phyloP scores from a whole-genome alignment of 768 basidiomycete species.

The Naematelia encephala region DNA sequence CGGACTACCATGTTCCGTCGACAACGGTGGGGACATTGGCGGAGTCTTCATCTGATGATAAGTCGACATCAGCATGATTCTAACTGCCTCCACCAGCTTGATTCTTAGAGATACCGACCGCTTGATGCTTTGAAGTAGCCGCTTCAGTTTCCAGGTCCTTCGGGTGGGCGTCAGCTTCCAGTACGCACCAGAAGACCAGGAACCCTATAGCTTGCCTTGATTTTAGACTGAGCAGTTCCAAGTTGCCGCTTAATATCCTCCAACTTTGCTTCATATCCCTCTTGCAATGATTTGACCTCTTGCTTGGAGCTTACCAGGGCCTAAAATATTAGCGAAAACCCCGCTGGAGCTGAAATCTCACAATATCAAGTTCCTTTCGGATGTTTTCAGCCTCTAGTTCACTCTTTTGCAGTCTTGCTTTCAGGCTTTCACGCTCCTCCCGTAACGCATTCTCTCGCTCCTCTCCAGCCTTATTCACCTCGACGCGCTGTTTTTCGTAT shows the following conservation, averaged over 20 bases:
- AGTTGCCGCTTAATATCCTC: neutral
- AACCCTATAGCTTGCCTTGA: neutral
- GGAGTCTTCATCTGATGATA: conserved; percentile 14
- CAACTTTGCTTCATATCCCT: neutral
- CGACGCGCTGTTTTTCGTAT: neutral
- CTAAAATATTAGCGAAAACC: too few relatives aligned
- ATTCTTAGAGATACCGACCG: conserved; percentile 1
- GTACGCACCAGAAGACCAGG: neutral
- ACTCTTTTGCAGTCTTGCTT: neutral
- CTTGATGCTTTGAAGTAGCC: conserved; percentile 15
- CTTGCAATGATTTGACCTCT: too few relatives aligned
- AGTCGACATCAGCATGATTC: neutral
- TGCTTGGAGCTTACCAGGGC: neutral
- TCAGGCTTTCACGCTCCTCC: neutral
- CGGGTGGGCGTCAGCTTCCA: neutral
- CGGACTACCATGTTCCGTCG: neutral
- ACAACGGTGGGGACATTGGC: conserved; percentile 18
- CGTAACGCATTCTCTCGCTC: neutral
- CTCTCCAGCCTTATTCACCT: too few relatives aligned
- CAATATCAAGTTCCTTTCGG: neutral
- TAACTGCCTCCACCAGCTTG: neutral
- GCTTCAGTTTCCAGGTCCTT: conserved; percentile 2
- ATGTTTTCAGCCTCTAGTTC: neutral
- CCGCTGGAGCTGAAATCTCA: neutral
- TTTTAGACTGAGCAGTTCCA: neutral